These are phyloP conservation scores for Amorphotheca resinae DNA, from an alignment of 495 filamentous ascomycete genomes.

Conservation along the genomic window DNA sequence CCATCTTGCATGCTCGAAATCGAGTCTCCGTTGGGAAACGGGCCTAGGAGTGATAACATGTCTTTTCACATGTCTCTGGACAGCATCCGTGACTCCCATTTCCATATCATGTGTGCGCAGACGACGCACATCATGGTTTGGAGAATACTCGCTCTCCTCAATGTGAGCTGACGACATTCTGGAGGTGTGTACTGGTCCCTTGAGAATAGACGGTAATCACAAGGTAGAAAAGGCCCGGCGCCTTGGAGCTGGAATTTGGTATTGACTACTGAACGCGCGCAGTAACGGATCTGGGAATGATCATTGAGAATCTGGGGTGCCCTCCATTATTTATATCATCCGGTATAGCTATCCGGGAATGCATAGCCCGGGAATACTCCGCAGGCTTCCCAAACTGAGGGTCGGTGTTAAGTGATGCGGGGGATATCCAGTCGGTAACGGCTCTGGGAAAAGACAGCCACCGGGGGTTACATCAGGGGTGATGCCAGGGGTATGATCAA, in stretches of 20 bases:
- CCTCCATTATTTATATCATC: no score
- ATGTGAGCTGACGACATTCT: conserved; percentile 19
- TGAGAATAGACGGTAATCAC: neutral
- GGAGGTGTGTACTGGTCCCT: neutral
- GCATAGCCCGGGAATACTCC: no score
- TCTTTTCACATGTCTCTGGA: conserved; percentile 32
- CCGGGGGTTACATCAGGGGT: no score
- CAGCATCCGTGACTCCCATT: conserved; percentile 35
- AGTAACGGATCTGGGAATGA: neutral
- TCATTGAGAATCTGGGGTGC: no score
- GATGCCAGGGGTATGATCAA: no score
- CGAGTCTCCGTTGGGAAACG: conserved; percentile 35
- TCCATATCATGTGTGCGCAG: conserved; percentile 29
- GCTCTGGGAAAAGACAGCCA: no score
- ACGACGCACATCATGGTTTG: conserved; percentile 11
- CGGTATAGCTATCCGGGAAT: no score
- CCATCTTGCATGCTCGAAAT: conserved; percentile 36
- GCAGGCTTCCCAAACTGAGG: no score
- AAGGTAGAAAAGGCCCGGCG: neutral
- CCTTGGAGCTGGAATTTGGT: conserved; percentile 1
- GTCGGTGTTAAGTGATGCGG: neutral
- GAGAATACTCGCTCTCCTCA: conserved; percentile 2
- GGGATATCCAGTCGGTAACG: no score
- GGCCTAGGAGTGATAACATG: conserved; percentile 32
- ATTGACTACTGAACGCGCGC: neutral